Base-by-base conservation (phyloP, 106 monocot species). In the Narthecium ossifragum region DNA sequence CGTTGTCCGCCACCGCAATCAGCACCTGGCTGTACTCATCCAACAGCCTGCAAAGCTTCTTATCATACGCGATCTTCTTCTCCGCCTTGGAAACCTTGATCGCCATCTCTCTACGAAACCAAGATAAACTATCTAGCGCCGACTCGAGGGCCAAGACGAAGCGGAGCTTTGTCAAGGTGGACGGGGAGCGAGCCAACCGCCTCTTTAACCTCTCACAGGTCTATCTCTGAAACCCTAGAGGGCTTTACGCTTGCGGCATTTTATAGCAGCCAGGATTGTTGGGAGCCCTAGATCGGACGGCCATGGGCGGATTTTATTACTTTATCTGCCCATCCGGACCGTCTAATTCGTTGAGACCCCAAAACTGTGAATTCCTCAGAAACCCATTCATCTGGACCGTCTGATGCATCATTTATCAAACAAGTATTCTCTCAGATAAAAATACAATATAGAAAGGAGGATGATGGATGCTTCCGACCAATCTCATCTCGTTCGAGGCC, bases 61-160 rank as follows among this genome's bases (percentile, higher is more conserved):
- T 67, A 70, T 88, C 88, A 59, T 93, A 93, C 48, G 58, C 48
- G 14, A 81, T 57, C 81, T 93, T 93, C 85, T 88, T 88, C 84
- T 93, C 76, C 43, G 81, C 78, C 75, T 85, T 93, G 30, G 85
- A 75, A 26, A 62, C 26, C 69, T 88, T 93, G 52, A 93, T 69
- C 64, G 85, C 75, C 92, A 93, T 93, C 40, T 59, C 36, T 27
- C 2, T 1, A n/a, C 8, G 26, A 18, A 6, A 18, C 2, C 25
- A 30, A 12, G 57, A 30, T 36, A 24, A 30, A 5, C 13, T 0
- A 26, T 18, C 25, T 26, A 23, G 25, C 34, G 32, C 28, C 8
- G 12, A 43, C 14, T 43, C 5, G 63, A 39, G 71, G 71, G 56
- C 63, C 71, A 72, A 72, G 71, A 63, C 32, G 26, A 55, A 46